Base-by-base conservation (phyloP, 1,284 basidiomycete species). In the Psilocybe mexicana region DNA sequence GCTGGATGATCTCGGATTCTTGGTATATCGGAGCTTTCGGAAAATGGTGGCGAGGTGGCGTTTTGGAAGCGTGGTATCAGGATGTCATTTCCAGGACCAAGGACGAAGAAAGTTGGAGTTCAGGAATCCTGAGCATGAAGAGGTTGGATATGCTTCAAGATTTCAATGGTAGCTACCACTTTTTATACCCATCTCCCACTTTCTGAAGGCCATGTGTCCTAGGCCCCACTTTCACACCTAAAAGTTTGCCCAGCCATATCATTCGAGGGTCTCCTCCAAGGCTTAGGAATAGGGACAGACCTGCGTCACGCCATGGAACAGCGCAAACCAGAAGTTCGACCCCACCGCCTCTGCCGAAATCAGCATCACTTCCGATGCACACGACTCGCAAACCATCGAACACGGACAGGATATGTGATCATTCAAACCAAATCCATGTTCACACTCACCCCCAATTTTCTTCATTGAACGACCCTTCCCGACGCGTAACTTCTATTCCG, bases 1-100 rank as follows among this genome's bases (percentile, higher is more conserved):
- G 67, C 55, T 78, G 80, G 55, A 77, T 85, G 60, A 78, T 88
- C 52, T 83, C 82, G 4, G 88, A 92, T 70, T 85, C 87, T 24
- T 93, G 92, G 91, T 94, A 91, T 71, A 79, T 95, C 58, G 93
- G 93, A 40, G 88, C 87, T 11, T 94, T 94, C 71, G 93, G 93
- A 2, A 85, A 81, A 62, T 95, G 93, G 93, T 94, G 91, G 89
- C 76, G 88, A 43, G 90, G 89, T 43, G 90, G 87, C 55, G 75
- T 83, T 33, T 74, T 90, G 54, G 85, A 89, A 62, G 77, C 85
- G 35, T 87, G 88, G 84, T 90, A 83, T 75, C 83, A 83, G 61
- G 83, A 87, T 68, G 78, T 84, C 43, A 79, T 87, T 61, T 74
- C 81, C 18, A 78, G 84, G 60, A 79, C 83, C 24, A 87, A 86